These are phyloP conservation scores for Sequoiadendron giganteum DNA, from an alignment of 75 land plant species.

Conservation along the genomic window DNA sequence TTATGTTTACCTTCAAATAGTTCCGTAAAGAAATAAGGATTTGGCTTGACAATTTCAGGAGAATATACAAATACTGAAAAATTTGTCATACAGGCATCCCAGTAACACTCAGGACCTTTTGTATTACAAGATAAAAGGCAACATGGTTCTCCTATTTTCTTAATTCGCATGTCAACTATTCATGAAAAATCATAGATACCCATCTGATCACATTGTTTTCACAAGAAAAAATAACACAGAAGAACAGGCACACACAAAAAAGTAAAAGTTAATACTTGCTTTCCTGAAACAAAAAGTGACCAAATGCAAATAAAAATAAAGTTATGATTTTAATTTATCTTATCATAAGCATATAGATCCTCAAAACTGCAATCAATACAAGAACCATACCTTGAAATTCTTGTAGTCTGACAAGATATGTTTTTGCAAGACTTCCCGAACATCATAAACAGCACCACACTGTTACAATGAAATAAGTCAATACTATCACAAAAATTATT, in stretches of 20 bases:
- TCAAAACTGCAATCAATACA: background rate
- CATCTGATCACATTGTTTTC: background rate
- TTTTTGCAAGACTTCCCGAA: slow-evolving; percentile 53
- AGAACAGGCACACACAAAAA: background rate
- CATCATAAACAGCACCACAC: slow-evolving; percentile 67
- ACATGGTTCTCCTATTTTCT: background rate
- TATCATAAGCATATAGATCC: background rate
- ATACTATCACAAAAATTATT: background rate
- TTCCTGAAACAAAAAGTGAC: background rate
- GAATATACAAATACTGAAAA: background rate
- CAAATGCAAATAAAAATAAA: background rate
- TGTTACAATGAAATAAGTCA: slow-evolving; percentile 29
- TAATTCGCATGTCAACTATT: background rate
- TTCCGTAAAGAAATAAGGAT: background rate
- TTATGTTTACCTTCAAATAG: background rate
- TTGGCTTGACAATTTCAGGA: background rate
- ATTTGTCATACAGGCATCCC: background rate
- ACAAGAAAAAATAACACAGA: background rate
- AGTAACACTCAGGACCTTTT: background rate
- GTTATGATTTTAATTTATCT: background rate
- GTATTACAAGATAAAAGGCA: background rate
- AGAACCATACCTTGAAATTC: slow-evolving; percentile 63
- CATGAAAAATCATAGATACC: background rate
- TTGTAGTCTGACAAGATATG: slow-evolving; percentile 83
- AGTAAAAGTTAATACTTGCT: too few relatives aligned